These are phyloP conservation scores for Geranium incanum DNA, from an alignment of 441 rosid species.

Conservation along the genomic window DNA sequence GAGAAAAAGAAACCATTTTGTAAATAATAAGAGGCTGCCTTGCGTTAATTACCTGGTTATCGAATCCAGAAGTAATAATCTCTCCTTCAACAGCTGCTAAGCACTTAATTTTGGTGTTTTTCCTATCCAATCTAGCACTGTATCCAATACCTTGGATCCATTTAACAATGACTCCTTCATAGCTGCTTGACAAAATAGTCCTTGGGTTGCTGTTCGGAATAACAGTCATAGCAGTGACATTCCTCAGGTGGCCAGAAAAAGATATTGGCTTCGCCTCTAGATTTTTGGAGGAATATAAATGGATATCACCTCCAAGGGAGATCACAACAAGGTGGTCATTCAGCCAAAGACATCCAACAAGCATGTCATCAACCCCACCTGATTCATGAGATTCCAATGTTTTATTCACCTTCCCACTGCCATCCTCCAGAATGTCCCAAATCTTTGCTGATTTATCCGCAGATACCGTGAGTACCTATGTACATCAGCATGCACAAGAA, in stretches of 20 bases:
- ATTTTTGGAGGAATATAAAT: slow-evolving; percentile 30
- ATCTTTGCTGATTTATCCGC: slow-evolving; percentile 46
- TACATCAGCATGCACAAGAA: neutral
- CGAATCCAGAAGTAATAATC: slow-evolving; percentile 34
- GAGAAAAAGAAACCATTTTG: neutral
- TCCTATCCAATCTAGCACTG: slow-evolving; percentile 39
- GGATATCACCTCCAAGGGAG: slow-evolving; percentile 35
- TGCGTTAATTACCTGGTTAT: slow-evolving; percentile 29
- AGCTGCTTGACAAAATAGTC: slow-evolving; percentile 46
- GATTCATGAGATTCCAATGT: slow-evolving; percentile 30
- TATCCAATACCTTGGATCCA: slow-evolving; percentile 53
- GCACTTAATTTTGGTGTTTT: slow-evolving; percentile 42
- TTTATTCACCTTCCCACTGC: slow-evolving; percentile 31
- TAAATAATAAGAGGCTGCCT: neutral
- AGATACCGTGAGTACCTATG: slow-evolving; percentile 37
- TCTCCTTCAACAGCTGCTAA: slow-evolving; percentile 34
- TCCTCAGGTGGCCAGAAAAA: slow-evolving; percentile 51
- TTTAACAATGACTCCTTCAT: slow-evolving; percentile 46
- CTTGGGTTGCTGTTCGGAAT: slow-evolving; percentile 25
- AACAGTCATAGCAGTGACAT: slow-evolving; percentile 35
- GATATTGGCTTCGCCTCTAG: slow-evolving; percentile 30
- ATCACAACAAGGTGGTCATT: slow-evolving; percentile 36
- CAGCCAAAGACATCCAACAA: slow-evolving; percentile 45
- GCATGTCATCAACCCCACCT: slow-evolving; percentile 37
- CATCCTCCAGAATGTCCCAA: slow-evolving; percentile 42